Evolutionary conservation across 1,284 basidiomycete species (phyloP).

Genomic region (Fomitopsis palustris): DNA sequence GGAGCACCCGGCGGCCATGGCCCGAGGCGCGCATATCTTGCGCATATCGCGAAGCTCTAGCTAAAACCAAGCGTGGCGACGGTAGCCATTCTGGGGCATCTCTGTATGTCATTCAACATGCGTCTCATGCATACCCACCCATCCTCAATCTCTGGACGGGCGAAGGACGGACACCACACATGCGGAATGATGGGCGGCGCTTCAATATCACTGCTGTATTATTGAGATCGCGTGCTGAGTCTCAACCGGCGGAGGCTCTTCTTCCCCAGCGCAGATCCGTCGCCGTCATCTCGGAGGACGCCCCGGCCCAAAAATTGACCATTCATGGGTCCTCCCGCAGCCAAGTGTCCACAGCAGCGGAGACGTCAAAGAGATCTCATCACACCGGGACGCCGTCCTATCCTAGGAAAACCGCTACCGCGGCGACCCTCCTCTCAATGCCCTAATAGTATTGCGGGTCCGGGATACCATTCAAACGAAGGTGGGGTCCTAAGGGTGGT

Average conservation of each 20-base stretch:
- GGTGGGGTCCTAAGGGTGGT: background rate
- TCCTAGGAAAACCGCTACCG: background rate
- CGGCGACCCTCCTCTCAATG: background rate
- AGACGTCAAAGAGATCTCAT: background rate
- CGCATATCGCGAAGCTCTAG: background rate
- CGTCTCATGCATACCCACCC: too few relatives aligned
- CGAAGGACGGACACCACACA: too few relatives aligned
- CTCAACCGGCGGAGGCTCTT: constrained; percentile 4
- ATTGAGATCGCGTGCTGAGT: background rate
- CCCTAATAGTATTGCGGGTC: too few relatives aligned
- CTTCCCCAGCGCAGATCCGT: background rate
- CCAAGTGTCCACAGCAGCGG: background rate
- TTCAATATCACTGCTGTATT: background rate
- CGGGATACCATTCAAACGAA: too few relatives aligned
- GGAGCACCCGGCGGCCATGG: background rate
- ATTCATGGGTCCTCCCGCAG: background rate
- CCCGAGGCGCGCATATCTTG: background rate
- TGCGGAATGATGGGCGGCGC: background rate
- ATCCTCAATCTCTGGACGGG: too few relatives aligned
- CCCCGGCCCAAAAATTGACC: background rate
- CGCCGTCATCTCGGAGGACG: background rate
- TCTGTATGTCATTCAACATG: too few relatives aligned
- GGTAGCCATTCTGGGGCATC: too few relatives aligned
- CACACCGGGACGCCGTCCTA: background rate
- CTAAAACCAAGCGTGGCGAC: background rate